Conservation (phyloP, 805 yeast genomes). For the Saccharomycopsis javanensis region DNA sequence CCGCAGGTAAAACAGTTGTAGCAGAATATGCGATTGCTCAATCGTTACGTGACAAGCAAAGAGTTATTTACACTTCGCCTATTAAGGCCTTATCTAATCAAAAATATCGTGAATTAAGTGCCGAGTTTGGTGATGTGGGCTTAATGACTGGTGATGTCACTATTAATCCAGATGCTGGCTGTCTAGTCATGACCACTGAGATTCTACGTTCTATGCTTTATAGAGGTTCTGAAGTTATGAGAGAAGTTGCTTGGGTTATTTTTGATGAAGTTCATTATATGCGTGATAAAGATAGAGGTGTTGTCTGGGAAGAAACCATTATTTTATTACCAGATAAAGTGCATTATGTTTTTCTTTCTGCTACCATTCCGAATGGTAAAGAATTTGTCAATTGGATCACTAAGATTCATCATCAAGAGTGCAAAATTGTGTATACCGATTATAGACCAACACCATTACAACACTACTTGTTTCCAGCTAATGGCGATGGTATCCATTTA, state of each 20-base stretch:
- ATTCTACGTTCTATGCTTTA: conserved; percentile 94
- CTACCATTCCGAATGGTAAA: conserved; percentile 96
- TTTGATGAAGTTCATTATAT: conserved; percentile 98
- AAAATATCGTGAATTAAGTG: conserved; percentile 82
- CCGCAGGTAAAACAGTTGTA: conserved; percentile 95
- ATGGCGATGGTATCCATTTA: conserved; percentile 93
- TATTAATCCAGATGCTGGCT: conserved; percentile 95
- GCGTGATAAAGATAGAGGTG: conserved; percentile 97
- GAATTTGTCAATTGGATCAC: conserved; percentile 99
- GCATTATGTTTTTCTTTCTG: conserved; percentile 85
- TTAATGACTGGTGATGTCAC: conserved; percentile 99
- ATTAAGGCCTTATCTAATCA: conserved; percentile 92
- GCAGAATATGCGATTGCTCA: conserved; percentile 97
- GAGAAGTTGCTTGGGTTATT: conserved; percentile 98
- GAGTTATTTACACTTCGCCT: conserved; percentile 93
- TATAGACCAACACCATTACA: conserved; percentile 98
- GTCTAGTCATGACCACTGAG: conserved; percentile 98
- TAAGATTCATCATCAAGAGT: conserved; percentile 89
- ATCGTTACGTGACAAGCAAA: conserved; percentile 79
- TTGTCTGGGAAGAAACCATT: conserved; percentile 98
- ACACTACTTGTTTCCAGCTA: conserved; percentile 96
- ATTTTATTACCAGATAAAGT: conserved; percentile 93
- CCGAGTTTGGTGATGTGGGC: conserved; percentile 95
- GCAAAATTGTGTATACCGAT: conserved; percentile 97
- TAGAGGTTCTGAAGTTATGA: conserved; percentile 94